These are phyloP conservation scores for Aspergillus pseudotamarii DNA, from an alignment of 2,329 filamentous ascomycete genomes.

Conservation along the genomic window DNA sequence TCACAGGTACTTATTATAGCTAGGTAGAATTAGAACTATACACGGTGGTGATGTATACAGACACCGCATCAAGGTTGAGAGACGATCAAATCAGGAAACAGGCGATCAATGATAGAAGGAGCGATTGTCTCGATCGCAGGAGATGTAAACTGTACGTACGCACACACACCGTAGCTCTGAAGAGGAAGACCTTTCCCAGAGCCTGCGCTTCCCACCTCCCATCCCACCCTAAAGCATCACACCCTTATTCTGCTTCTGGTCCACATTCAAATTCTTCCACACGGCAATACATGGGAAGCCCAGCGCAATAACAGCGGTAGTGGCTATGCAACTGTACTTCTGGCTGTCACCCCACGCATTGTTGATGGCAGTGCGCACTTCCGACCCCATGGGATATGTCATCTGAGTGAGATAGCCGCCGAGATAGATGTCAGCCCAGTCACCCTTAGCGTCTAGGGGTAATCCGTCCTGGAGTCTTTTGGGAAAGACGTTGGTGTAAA, in stretches of 20 bases:
- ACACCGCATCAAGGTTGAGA: too few species aligned
- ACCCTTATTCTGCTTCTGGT: not conserved
- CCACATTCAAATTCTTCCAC: constrained; percentile 35
- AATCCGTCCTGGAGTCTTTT: not conserved
- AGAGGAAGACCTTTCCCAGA: too few species aligned
- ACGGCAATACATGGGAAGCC: constrained; percentile 35
- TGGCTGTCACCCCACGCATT: constrained; percentile 40
- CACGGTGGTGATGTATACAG: too few species aligned
- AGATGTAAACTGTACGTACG: too few species aligned
- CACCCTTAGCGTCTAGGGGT: not conserved
- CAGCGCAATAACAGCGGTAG: constrained; percentile 33
- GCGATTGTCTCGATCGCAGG: too few species aligned
- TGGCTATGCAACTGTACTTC: constrained; percentile 34
- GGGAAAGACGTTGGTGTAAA: not conserved
- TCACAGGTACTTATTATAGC: too few species aligned
- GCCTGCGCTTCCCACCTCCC: too few species aligned
- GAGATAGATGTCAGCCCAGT: not conserved
- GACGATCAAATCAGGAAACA: too few species aligned
- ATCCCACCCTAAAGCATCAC: not conserved
- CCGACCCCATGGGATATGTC: constrained; percentile 29
- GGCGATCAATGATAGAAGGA: too few species aligned
- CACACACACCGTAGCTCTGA: too few species aligned
- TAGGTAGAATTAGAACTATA: too few species aligned
- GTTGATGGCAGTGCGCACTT: constrained; percentile 34
- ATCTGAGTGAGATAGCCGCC: not conserved